Percentiles rank a stretch among this genome's conserved stretches.
These are phyloP conservation scores for Omphalotus olearius DNA, from an alignment of 1,284 basidiomycete species.

Conservation along the genomic window DNA sequence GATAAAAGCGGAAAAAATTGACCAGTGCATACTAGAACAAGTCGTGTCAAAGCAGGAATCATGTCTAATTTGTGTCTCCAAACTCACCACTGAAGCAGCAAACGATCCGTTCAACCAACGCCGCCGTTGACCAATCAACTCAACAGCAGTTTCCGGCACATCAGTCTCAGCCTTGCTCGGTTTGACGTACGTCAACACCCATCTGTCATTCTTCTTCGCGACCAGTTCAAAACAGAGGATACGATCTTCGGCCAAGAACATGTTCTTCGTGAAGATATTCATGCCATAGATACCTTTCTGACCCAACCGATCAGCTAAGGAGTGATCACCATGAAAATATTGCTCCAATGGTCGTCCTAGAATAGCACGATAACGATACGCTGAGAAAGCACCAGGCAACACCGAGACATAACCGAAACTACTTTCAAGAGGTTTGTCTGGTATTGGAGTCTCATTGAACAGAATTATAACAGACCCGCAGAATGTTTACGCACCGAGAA, in stretches of 20 bases:
- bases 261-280: constrained; percentile 97
- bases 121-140: constrained; percentile 93
- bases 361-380: constrained; percentile 90
- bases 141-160: constrained; percentile 86
- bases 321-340: constrained; percentile 98
- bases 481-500: constrained; percentile 58
- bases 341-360: constrained; percentile 91
- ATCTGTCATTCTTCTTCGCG: constrained; percentile 81
- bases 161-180: constrained; percentile 94
- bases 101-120: constrained; percentile 98
- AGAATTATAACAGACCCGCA: constrained; percentile 5
- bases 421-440: constrained; percentile 91
- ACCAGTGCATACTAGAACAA: constrained; percentile 77
- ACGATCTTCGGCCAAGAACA: constrained; percentile 94
- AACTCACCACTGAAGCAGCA: constrained; percentile 85
- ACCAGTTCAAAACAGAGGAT: constrained; percentile 97
- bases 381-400: constrained; percentile 94
- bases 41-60: background rate
- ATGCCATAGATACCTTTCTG: constrained; percentile 95
- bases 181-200: constrained; percentile 94
- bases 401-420: constrained; percentile 96
- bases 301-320: constrained; percentile 87
- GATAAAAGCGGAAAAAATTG: constrained; percentile 91
- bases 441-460: background rate
- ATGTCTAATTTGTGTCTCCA: background rate